These are phyloP conservation scores for Circinella minor DNA, from an alignment of 371 early-diverging fungal species.

Conservation along the genomic window DNA sequence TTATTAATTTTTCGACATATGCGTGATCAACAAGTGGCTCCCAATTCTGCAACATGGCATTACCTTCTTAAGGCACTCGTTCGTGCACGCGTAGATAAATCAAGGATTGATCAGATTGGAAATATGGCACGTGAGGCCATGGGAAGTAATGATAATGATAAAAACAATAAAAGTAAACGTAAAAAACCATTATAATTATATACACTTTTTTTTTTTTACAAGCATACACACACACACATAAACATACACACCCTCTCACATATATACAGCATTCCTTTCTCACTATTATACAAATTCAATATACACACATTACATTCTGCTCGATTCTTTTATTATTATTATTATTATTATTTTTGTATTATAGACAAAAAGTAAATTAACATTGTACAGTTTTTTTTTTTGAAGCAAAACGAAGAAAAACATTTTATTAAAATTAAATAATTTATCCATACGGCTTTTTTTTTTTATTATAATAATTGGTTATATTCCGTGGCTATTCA, in stretches of 20 bases:
- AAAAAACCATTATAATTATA: too few relatives aligned
- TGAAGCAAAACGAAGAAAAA: neutral
- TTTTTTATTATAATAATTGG: too few relatives aligned
- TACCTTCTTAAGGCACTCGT: slow-evolving; percentile 45
- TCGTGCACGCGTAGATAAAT: slow-evolving; percentile 37
- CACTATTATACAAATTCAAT: neutral
- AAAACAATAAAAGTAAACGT: neutral
- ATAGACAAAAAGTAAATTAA: neutral
- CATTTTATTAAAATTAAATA: neutral
- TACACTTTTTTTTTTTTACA: neutral
- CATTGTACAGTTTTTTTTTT: neutral
- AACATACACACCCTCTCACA: neutral
- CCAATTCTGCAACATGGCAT: slow-evolving; percentile 43
- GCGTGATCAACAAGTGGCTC: slow-evolving; percentile 36
- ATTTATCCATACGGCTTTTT: too few relatives aligned
- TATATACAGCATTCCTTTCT: neutral
- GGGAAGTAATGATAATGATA: slow-evolving; percentile 4
- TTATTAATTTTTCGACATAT: slow-evolving; percentile 40
- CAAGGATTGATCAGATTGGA: slow-evolving; percentile 38
- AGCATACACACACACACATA: neutral
- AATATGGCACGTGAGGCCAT: slow-evolving; percentile 21
- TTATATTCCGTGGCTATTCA: too few relatives aligned
- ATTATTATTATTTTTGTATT: neutral
- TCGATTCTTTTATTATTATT: too few relatives aligned
- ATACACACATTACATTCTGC: neutral